Evolutionary conservation across 169 alveolate genomes (phyloP).

Genomic region (Plasmodium ovale): DNA sequence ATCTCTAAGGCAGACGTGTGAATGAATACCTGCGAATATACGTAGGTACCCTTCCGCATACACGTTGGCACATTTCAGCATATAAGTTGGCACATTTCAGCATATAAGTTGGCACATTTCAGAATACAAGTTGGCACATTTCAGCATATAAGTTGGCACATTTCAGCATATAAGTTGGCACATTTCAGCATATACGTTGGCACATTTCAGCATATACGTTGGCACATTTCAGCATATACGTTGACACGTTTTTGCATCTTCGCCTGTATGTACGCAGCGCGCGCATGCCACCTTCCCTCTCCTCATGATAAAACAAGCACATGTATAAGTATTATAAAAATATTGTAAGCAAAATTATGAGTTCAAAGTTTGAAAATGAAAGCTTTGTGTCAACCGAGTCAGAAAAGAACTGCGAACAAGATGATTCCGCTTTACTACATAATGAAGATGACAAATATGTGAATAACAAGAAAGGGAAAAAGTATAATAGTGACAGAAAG

Average conservation of each 20-base stretch:
- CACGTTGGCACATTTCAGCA: no score
- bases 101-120: no score
- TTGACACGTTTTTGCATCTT: neutral
- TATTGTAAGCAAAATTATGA: constrained; percentile 47
- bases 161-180: no score
- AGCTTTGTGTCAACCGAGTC: constrained; percentile 66
- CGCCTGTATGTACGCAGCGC: neutral
- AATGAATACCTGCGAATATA: no score
- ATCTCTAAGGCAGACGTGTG: no score
- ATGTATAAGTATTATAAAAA: constrained; percentile 33
- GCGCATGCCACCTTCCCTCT: neutral
- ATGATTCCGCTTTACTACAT: constrained; percentile 33
- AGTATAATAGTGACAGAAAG: constrained; percentile 16
- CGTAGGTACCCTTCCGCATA: no score
- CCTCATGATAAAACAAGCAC: neutral
- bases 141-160: no score
- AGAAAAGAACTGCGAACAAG: constrained; percentile 40
- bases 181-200: no score
- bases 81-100: no score
- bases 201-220: no score
- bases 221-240: no score
- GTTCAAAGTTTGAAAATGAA: constrained; percentile 48
- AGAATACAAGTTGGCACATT: no score
- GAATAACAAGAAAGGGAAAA: constrained; percentile 24
- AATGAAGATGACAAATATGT: constrained; percentile 5